Conservation (phyloP, 129 eudicot species). For the Gnaphalium uliginosum region DNA sequence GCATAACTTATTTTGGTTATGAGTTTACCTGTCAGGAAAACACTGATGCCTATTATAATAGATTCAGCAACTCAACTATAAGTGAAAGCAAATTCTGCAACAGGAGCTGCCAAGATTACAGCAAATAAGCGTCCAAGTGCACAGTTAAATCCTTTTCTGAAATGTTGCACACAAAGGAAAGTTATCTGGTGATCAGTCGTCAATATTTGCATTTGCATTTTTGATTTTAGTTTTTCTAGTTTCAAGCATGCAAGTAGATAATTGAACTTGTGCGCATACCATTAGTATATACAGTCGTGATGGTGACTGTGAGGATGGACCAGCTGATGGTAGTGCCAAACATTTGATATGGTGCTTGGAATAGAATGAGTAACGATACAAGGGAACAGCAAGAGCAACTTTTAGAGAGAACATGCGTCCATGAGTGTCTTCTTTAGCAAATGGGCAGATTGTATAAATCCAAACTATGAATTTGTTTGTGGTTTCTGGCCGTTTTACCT, state of each 20-base stretch:
- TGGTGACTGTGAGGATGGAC: conserved; percentile 84
- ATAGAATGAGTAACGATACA: conserved; percentile 64
- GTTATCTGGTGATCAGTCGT: not conserved
- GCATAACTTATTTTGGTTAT: not conserved
- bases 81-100: conserved; percentile 57
- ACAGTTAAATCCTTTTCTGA: conserved; percentile 73
- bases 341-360: conserved; percentile 55
- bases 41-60: conserved; percentile 60
- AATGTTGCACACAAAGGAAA: conserved; percentile 41
- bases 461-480: conserved; percentile 41
- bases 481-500: conserved; percentile 35
- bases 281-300: conserved; percentile 79
- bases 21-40: conserved; percentile 60
- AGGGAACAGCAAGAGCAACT: conserved; percentile 68
- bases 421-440: conserved; percentile 54
- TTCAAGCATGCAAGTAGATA: not conserved
- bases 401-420: conserved; percentile 52
- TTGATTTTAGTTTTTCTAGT: not conserved
- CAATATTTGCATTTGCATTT: not conserved
- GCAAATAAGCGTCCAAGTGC: conserved; percentile 76
- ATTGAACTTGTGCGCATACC: conserved; percentile 43
- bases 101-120: conserved; percentile 53
- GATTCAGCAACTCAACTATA: conserved; percentile 60
- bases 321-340: conserved; percentile 77
- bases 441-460: conserved; percentile 47